Conservation (phyloP, 305 asterid species). For the Fraxinus platypoda region DNA sequence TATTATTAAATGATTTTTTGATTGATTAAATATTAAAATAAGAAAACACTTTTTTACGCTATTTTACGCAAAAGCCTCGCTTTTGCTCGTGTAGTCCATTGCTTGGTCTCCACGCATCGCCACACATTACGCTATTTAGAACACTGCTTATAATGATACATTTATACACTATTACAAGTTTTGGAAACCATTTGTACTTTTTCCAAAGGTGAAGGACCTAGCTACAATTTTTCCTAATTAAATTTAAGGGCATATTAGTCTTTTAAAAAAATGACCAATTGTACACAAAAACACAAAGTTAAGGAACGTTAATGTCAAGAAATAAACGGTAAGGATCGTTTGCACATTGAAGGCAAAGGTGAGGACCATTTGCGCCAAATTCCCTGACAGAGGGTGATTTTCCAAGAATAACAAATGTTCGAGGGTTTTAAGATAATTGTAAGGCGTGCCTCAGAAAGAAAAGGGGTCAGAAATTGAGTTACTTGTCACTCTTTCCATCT, state of each 20-base stretch:
- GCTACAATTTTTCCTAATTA: neutral
- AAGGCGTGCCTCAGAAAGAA: neutral
- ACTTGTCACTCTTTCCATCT: constrained; percentile 46
- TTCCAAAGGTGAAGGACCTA: neutral
- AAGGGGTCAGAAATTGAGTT: constrained; percentile 35
- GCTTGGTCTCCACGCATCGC: no score
- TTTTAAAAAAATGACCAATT: neutral
- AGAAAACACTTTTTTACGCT: no score
- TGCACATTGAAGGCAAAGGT: neutral
- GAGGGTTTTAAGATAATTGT: constrained; percentile 13
- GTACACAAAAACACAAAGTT: neutral
- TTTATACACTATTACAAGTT: neutral
- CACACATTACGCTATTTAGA: no score
- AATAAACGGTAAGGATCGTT: neutral
- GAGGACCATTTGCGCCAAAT: neutral
- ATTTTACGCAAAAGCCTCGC: no score
- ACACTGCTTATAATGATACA: neutral
- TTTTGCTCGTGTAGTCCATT: no score
- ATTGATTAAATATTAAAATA: no score
- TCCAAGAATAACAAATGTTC: neutral
- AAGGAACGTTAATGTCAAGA: neutral
- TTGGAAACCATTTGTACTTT: neutral
- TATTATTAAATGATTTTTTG: no score
- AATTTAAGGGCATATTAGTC: neutral
- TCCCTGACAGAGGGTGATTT: neutral